A percentile compares a stretch with the other conserved stretches of the same genome.
Conservation (phyloP, 2,329 filamentous ascomycete species). For the Alternaria alternata region DNA sequence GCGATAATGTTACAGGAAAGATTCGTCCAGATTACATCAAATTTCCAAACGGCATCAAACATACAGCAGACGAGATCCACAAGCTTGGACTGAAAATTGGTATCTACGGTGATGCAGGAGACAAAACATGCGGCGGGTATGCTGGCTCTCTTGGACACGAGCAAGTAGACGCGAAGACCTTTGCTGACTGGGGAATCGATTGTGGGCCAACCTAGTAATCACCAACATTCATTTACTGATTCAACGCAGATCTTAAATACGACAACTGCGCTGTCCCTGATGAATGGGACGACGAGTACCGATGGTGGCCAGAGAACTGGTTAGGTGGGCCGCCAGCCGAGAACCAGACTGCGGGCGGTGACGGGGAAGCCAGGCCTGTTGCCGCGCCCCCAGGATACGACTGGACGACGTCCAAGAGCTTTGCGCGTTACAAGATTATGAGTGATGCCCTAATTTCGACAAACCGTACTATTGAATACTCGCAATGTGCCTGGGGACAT, state of each 20-base stretch:
- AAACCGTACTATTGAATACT: constrained; percentile 46
- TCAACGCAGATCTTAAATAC: constrained; percentile 37
- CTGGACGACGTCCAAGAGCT: constrained; percentile 59
- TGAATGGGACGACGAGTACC: constrained; percentile 50
- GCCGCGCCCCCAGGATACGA: constrained; percentile 59
- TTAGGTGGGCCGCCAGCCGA: constrained; percentile 49
- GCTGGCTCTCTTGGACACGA: constrained; percentile 66
- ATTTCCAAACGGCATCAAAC: constrained; percentile 67
- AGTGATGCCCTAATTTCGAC: constrained; percentile 55
- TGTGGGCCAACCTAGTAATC: constrained; percentile 16
- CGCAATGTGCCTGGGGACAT: constrained; percentile 47
- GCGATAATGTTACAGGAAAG: constrained; percentile 42
- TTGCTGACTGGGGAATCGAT: constrained; percentile 52
- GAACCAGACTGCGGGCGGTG: constrained; percentile 43
- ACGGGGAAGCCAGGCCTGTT: constrained; percentile 36
- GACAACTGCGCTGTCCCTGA: constrained; percentile 48
- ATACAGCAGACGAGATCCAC: constrained; percentile 63
- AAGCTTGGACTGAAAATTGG: constrained; percentile 66
- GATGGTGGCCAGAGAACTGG: constrained; percentile 53
- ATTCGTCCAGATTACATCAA: constrained; percentile 58
- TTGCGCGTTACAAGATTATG: constrained; percentile 58
- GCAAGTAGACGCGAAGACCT: constrained; percentile 63
- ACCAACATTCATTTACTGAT: not conserved
- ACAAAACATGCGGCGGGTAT: constrained; percentile 62
- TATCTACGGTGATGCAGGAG: constrained; percentile 66